A percentile compares a stretch with the other conserved stretches of the same genome.
These are phyloP conservation scores for Amylocarpus encephaloides DNA, from an alignment of 2,329 filamentous ascomycete genomes.

Conservation along the genomic window DNA sequence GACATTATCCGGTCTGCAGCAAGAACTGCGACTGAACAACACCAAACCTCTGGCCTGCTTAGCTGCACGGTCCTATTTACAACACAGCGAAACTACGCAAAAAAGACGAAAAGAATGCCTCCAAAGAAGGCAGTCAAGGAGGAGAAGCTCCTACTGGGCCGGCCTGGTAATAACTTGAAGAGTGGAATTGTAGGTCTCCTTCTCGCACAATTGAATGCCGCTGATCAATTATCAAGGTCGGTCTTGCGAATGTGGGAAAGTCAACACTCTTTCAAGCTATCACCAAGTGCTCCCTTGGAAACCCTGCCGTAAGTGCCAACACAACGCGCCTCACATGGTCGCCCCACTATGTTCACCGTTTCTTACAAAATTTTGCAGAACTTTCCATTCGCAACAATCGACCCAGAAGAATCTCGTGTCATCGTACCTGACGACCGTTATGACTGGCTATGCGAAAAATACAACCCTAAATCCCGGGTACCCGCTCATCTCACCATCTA, in stretches of 20 bases:
- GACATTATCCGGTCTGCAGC: conserved; percentile 43
- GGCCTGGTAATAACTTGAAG: conserved; percentile 97
- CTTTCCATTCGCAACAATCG: conserved; percentile 98
- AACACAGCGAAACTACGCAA: conserved; percentile 51
- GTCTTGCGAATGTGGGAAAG: conserved; percentile 98
- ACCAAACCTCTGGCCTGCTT: conserved; percentile 29
- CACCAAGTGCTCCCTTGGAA: conserved; percentile 94
- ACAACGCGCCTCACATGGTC: not conserved
- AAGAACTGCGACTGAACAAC: conserved; percentile 38
- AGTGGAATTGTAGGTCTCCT: conserved; percentile 81
- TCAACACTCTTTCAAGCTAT: conserved; percentile 99
- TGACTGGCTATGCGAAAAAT: conserved; percentile 92
- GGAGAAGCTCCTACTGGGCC: conserved; percentile 93
- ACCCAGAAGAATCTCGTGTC: conserved; percentile 96
- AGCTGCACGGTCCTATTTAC: conserved; percentile 37
- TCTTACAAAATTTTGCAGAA: conserved; percentile 50
- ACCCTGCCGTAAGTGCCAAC: conserved; percentile 71
- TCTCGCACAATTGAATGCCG: not conserved
- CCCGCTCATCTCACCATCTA: conserved; percentile 97
- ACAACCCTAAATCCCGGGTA: conserved; percentile 96
- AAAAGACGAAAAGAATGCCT: conserved; percentile 66
- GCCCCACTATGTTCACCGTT: conserved; percentile 20
- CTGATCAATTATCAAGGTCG: conserved; percentile 56
- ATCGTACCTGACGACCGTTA: conserved; percentile 93
- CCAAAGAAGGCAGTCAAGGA: conserved; percentile 89